A percentile compares a stretch with the other conserved stretches of the same genome.
Conservation (phyloP, 2,329 filamentous ascomycete genomes). For the Chrysoporthe deuterocubensis region DNA sequence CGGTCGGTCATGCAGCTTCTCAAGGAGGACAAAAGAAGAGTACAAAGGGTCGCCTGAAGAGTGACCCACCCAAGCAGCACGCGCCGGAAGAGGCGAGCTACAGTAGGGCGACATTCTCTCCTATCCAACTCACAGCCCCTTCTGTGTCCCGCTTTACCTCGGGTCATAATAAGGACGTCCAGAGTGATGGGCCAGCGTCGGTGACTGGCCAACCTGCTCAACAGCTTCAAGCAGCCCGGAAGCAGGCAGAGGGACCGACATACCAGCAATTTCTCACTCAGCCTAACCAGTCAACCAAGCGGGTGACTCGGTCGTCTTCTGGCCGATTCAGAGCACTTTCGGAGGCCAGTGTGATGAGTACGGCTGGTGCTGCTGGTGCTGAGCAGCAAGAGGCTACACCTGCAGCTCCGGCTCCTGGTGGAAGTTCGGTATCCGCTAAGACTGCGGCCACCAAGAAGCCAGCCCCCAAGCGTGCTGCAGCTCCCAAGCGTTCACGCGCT, state of each 20-base stretch:
- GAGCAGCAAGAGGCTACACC: not conserved
- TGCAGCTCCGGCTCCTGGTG: not conserved
- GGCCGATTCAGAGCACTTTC: not conserved
- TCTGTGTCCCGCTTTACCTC: no score
- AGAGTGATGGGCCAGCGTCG: no score
- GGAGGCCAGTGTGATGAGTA: not conserved
- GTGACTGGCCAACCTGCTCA: no score
- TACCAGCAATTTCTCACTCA: no score
- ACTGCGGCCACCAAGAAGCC: not conserved
- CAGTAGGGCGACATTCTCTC: no score
- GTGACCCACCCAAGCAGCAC: no score
- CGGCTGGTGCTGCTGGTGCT: not conserved
- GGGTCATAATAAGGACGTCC: no score
- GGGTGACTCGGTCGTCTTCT: not conserved
- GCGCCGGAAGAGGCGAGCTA: no score
- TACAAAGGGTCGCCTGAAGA: no score
- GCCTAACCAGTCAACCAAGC: not conserved
- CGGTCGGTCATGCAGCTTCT: not conserved
- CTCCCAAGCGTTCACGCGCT: not conserved
- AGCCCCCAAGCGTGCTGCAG: not conserved
- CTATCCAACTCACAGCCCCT: not conserved
- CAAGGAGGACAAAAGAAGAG: no score
- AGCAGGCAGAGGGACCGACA: no score
- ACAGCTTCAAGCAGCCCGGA: no score
- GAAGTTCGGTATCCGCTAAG: not conserved